These are phyloP conservation scores for Yamadazyma siamensis DNA, from an alignment of 1,139 yeast genomes.

Conservation along the genomic window DNA sequence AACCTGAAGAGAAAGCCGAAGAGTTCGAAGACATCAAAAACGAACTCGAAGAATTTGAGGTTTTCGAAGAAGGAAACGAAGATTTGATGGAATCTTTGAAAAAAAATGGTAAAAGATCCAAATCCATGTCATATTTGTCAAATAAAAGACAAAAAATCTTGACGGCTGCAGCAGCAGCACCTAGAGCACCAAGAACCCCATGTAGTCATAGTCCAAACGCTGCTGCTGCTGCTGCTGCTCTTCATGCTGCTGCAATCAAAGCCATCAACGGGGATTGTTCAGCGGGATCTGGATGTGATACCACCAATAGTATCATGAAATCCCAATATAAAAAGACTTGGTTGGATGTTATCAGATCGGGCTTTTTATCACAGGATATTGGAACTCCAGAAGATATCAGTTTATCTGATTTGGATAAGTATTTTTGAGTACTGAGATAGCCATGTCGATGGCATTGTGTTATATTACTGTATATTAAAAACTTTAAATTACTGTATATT, in stretches of 20 bases:
- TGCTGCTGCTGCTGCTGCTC: constrained; percentile 71
- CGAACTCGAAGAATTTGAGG: constrained; percentile 45
- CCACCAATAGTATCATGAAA: constrained; percentile 4
- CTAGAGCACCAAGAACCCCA: constrained; percentile 64
- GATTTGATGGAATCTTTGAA: constrained; percentile 27
- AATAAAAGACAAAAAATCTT: constrained; percentile 51
- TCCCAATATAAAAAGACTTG: constrained; percentile 47
- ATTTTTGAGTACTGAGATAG: constrained; percentile 34
- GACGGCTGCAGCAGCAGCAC: constrained; percentile 84
- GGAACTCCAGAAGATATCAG: constrained; percentile 75
- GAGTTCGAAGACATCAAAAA: constrained; percentile 11
- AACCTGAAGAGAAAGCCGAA: neutral
- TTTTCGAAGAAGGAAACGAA: constrained; percentile 29
- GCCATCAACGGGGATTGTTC: constrained; percentile 32
- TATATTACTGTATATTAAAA: constrained; percentile 11
- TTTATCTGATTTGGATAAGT: constrained; percentile 67
- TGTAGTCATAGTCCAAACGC: constrained; percentile 57
- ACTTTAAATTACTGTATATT: constrained; percentile 1
- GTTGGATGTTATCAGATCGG: constrained; percentile 69
- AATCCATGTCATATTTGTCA: constrained; percentile 56
- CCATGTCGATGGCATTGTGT: too few species aligned
- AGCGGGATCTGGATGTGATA: too few species aligned
- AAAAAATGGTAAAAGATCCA: constrained; percentile 55
- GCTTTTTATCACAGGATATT: constrained; percentile 71
- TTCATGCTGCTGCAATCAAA: constrained; percentile 67